Evolutionary conservation across 345 rosid genomes (phyloP).

Genomic region (Brassica juncea): DNA sequence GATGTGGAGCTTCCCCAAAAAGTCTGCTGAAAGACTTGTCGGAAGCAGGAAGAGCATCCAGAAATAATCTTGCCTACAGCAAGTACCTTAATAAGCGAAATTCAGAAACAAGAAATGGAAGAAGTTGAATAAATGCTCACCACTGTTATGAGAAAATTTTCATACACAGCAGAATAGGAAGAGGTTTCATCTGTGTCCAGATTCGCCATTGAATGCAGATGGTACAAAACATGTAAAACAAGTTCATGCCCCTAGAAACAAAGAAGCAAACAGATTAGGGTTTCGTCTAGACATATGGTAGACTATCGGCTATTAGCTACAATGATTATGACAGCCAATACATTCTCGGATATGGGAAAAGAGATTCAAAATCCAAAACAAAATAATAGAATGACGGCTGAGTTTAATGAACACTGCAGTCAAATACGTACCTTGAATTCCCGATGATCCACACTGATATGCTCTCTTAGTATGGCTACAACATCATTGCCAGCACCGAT

Average conservation of each 20-base stretch:
- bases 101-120: conserved; percentile 22
- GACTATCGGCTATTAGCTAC: conserved; percentile 20
- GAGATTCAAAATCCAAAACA: conserved; percentile 7
- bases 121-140: conserved; percentile 50
- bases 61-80: conserved; percentile 77
- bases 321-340: conserved; percentile 18
- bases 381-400: conserved; percentile 7
- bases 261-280: conserved; percentile 27
- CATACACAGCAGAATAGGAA: conserved; percentile 61
- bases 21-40: conserved; percentile 95
- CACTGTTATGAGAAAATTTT: conserved; percentile 78
- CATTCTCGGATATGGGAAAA: conserved; percentile 8
- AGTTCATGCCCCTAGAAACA: conserved; percentile 85
- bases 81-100: conserved; percentile 35
- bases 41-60: conserved; percentile 85
- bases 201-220: conserved; percentile 63
- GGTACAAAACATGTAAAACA: conserved; percentile 77
- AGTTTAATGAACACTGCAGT: conserved; percentile 20
- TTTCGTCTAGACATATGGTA: conserved; percentile 11
- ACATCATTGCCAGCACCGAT: conserved; percentile 73
- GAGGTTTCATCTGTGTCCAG: conserved; percentile 51
- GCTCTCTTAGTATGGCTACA: conserved; percentile 62
- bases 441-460: conserved; percentile 66
- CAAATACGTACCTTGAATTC: conserved; percentile 64
- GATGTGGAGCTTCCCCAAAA: conserved; percentile 86